phyloP scores from a whole-genome alignment of 257 asterid genomes.

The Nicotiana obtusifolia region DNA sequence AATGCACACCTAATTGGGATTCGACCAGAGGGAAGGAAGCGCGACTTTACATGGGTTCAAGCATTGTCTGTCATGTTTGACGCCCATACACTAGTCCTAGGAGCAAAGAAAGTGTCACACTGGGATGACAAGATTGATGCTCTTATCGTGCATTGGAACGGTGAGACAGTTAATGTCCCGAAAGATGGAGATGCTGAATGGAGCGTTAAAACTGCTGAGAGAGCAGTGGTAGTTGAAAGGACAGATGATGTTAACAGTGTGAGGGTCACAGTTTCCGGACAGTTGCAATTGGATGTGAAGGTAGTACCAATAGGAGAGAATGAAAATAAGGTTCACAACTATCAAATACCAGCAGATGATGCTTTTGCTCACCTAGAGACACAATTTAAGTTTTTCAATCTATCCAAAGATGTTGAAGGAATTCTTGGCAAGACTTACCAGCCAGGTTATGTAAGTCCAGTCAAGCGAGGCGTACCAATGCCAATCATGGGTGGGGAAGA shows the following conservation, averaged over 20 bases:
- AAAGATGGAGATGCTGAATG: constrained; percentile 50
- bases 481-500: constrained; percentile 74
- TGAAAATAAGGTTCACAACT: constrained; percentile 52
- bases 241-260: constrained; percentile 56
- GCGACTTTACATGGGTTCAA: constrained; percentile 78
- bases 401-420: constrained; percentile 48
- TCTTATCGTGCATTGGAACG: constrained; percentile 45
- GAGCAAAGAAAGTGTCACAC: constrained; percentile 41
- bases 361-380: constrained; percentile 57
- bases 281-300: constrained; percentile 42
- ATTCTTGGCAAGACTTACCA: constrained; percentile 56
- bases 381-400: constrained; percentile 48
- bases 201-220: constrained; percentile 25
- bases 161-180: constrained; percentile 29
- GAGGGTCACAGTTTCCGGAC: constrained; percentile 27
- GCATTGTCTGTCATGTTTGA: constrained; percentile 61
- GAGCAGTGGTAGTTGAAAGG: constrained; percentile 46
- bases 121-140: constrained; percentile 49
- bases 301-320: constrained; percentile 47
- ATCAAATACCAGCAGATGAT: constrained; percentile 47
- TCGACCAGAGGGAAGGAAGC: constrained; percentile 58
- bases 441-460: constrained; percentile 55
- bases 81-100: constrained; percentile 42
- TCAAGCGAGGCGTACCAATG: constrained; percentile 62
- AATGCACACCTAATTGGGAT: constrained; percentile 70